Percentiles rank a stretch among this genome's conserved stretches.
Evolutionary conservation across 352 stramenopile species (phyloP).

Genomic region (Phytophthora fragariae): DNA sequence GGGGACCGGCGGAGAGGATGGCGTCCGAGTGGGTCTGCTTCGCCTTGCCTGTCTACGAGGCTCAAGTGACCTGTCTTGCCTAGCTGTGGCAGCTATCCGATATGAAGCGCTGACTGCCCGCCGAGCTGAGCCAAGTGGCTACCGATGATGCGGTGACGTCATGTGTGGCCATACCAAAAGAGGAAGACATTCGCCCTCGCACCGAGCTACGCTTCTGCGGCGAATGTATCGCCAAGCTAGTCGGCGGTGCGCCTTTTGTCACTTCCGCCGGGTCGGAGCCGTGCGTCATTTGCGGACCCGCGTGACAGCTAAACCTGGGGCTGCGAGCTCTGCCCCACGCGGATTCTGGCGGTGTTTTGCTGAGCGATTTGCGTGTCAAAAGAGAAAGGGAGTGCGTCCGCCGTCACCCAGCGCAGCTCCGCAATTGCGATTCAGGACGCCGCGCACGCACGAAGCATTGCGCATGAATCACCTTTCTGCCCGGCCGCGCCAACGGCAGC

Average conservation of each 20-base stretch:
- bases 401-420: background rate
- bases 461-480: background rate
- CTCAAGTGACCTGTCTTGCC: too few relatives aligned
- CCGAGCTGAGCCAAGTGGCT: background rate
- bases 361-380: constrained; percentile 13
- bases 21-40: too few relatives aligned
- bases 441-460: background rate
- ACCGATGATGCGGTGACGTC: constrained; percentile 5
- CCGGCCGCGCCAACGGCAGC: background rate
- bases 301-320: constrained; percentile 20
- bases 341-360: constrained; percentile 9
- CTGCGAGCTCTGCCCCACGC: constrained; percentile 9
- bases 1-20: background rate
- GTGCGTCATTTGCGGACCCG: constrained; percentile 18
- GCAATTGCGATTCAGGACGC: constrained; percentile 16
- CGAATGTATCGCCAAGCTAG: too few relatives aligned
- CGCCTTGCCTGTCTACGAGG: too few relatives aligned
- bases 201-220: too few relatives aligned
- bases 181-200: background rate
- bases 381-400: background rate
- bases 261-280: constrained; percentile 2
- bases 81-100: too few relatives aligned
- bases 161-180: constrained; percentile 20
- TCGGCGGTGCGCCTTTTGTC: constrained; percentile 14
- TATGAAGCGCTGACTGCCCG: constrained; percentile 11